Conservation (phyloP, 768 basidiomycete genomes). For the Tubosaeta sp. region DNA sequence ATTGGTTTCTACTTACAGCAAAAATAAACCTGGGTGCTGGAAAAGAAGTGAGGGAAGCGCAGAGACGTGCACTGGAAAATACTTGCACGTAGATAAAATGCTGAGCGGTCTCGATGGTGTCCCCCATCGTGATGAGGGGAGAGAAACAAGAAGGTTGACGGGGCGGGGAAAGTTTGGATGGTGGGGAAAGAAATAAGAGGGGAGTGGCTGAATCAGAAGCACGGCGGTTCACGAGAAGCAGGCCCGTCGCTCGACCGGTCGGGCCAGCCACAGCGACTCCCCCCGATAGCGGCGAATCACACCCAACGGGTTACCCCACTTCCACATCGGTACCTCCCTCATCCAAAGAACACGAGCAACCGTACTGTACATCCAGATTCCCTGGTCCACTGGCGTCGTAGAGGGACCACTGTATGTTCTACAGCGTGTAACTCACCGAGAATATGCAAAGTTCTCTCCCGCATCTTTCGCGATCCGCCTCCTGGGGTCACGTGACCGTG, state of each 20-base stretch:
- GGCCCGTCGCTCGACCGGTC: conserved; percentile 10
- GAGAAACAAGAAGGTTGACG: conserved; percentile 7
- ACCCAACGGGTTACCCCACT: conserved; percentile 15
- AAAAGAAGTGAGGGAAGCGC: conserved; percentile 10
- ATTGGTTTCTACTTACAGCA: conserved; percentile 57
- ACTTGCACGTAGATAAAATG: conserved; percentile 73
- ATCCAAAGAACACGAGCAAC: not conserved
- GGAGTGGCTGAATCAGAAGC: conserved; percentile 23
- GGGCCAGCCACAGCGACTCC: conserved; percentile 26
- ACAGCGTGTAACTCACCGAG: not conserved
- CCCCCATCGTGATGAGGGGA: conserved; percentile 33
- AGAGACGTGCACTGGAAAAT: not conserved
- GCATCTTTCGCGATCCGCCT: not conserved
- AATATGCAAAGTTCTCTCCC: not conserved
- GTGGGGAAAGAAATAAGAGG: conserved; percentile 26
- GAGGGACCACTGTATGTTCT: not conserved
- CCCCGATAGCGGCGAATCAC: conserved; percentile 28
- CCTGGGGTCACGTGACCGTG: conserved; percentile 13
- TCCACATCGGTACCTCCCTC: not conserved
- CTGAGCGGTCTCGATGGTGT: conserved; percentile 55
- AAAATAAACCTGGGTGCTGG: conserved; percentile 70
- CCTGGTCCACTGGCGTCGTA: not conserved
- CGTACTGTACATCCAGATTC: not conserved
- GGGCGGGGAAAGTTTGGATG: conserved; percentile 6
- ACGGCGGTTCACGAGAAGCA: conserved; percentile 27